Evolutionary conservation across 441 rosid species (phyloP).

Genomic region (Pelargonium cotyledonis): DNA sequence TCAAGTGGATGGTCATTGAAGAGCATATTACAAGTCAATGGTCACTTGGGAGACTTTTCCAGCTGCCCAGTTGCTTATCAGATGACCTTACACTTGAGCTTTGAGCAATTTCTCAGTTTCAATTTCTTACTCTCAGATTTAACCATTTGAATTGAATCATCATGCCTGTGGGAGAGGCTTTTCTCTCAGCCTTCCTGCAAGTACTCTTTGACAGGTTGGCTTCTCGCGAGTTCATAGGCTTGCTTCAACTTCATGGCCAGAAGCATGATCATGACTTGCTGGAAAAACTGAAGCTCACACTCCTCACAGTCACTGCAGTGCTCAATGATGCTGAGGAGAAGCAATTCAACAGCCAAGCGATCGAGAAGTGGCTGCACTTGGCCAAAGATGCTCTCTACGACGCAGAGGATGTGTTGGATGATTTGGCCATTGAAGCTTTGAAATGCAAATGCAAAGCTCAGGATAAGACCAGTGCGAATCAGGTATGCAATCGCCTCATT

Average conservation of each 20-base stretch:
- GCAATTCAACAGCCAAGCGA: constrained; percentile 13
- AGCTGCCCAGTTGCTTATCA: no score
- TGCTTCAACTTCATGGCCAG: constrained; percentile 9
- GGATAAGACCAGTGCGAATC: background rate
- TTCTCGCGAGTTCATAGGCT: constrained; percentile 16
- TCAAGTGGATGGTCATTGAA: no score
- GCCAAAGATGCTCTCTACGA: constrained; percentile 23
- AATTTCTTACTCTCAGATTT: no score
- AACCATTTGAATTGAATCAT: no score
- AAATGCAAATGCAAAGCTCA: background rate
- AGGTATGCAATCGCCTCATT: constrained; percentile 20
- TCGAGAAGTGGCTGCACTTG: constrained; percentile 20
- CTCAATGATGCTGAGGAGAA: constrained; percentile 28
- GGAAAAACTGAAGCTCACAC: constrained; percentile 9
- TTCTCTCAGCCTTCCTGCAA: constrained; percentile 23
- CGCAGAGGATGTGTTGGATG: constrained; percentile 30
- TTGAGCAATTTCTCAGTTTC: no score
- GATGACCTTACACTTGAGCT: no score
- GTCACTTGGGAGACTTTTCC: no score
- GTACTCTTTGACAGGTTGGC: constrained; percentile 22
- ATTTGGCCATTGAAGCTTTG: constrained; percentile 16
- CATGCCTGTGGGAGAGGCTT: constrained; percentile 18
- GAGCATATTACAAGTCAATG: no score
- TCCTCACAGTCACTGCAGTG: background rate
- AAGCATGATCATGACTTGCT: constrained; percentile 9